Conservation (phyloP, 2,329 filamentous ascomycete genomes). For the Alternaria incomplexa region DNA sequence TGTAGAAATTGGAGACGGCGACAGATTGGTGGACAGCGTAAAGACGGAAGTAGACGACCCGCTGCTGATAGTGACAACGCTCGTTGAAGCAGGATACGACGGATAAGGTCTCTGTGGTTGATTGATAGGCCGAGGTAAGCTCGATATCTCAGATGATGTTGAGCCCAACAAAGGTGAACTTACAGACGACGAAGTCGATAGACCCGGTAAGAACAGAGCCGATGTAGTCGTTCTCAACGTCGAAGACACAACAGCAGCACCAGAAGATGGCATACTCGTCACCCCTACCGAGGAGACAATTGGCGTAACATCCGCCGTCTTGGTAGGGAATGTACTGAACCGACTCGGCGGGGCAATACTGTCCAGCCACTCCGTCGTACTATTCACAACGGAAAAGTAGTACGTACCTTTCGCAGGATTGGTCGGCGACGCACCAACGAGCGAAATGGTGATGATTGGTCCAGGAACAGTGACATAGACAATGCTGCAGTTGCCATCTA, state of each 20-base stretch:
- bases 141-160: not conserved
- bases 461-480: slow-evolving; percentile 44
- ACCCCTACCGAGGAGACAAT: slow-evolving; percentile 1
- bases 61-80: not conserved
- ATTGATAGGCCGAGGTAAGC: not conserved
- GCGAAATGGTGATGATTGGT: slow-evolving; percentile 41
- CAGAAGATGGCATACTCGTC: not conserved
- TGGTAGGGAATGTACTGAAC: slow-evolving; percentile 15
- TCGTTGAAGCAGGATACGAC: not conserved
- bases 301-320: slow-evolving; percentile 1
- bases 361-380: slow-evolving; percentile 42
- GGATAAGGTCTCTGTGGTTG: slow-evolving; percentile 13
- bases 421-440: slow-evolving; percentile 30
- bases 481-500: slow-evolving; percentile 36
- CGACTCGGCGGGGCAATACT: slow-evolving; percentile 36
- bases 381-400: slow-evolving; percentile 42
- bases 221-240: not conserved
- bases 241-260: not conserved
- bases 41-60: not conserved
- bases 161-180: not conserved
- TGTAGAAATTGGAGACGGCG: not conserved
- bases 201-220: not conserved
- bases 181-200: not conserved
- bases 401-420: slow-evolving; percentile 38
- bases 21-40: not conserved